Percentiles rank a stretch among this genome's conserved stretches.
These are phyloP conservation scores for Stagonosporopsis rhizophila DNA, from an alignment of 2,329 filamentous ascomycete genomes.

Conservation along the genomic window DNA sequence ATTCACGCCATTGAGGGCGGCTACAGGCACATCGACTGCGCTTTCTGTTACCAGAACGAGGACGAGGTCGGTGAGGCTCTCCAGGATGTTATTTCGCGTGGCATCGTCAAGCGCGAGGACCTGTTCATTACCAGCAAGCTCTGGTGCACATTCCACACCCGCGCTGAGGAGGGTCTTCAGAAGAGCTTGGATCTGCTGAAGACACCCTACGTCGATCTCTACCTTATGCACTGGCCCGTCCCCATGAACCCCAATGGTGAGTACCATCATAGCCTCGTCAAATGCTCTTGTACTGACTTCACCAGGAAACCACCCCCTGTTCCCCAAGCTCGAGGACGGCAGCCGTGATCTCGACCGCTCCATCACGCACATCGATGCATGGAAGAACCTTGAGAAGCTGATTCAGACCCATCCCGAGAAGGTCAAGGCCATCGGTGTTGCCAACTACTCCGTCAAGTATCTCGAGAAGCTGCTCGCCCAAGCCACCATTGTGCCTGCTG, in stretches of 20 bases:
- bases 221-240: constrained; percentile 83
- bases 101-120: constrained; percentile 75
- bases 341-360: constrained; percentile 73
- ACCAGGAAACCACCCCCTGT: constrained; percentile 71
- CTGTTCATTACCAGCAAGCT: constrained; percentile 86
- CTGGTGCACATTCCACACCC: constrained; percentile 79
- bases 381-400: constrained; percentile 76
- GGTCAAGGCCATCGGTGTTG: constrained; percentile 59
- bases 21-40: constrained; percentile 69
- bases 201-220: constrained; percentile 82
- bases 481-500: constrained; percentile 69
- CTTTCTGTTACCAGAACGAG: constrained; percentile 83
- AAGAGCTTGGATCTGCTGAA: constrained; percentile 76
- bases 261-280: neutral
- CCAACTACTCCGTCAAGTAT: constrained; percentile 58
- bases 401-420: constrained; percentile 53
- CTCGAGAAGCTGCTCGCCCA: constrained; percentile 60
- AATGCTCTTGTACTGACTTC: constrained; percentile 1
- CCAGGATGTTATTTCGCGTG: constrained; percentile 72
- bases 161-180: constrained; percentile 72
- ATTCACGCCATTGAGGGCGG: constrained; percentile 57
- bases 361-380: constrained; percentile 77
- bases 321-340: constrained; percentile 78
- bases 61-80: constrained; percentile 81
- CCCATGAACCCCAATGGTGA: constrained; percentile 78